Evolutionary conservation across 2,329 filamentous ascomycete genomes (phyloP), one percentile per base, ranked within the genome.

Genomic region (Ophiocordyceps camponoti-leonardi): DNA sequence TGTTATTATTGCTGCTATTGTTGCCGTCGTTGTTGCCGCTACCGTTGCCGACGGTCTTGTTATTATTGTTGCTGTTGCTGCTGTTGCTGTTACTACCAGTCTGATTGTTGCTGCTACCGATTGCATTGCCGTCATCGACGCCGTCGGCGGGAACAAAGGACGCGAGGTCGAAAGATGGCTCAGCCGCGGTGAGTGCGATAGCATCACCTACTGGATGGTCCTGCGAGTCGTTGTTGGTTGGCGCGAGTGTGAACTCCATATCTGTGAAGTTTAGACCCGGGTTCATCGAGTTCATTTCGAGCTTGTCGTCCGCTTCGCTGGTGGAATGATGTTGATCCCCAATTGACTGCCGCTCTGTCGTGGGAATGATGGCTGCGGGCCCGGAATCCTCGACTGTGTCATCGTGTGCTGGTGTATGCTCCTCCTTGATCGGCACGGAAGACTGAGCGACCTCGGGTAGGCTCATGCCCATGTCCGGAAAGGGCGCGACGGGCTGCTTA

Each of bases 381-480:
- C 23, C 16, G 14, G 12, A 45, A 42, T 52, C 47, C 16, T 63
- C 60, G 16, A 47, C 44, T 45, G 58, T 61, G 31, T 56, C n/a
- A 1, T 41, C 18, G 19, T 41, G 22, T 13, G 44, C 43, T 30
- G 49, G 41, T 3, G 45, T 44, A 14, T 48, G 41, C 30, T 57
- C 55, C 14, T 55, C 49, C 44, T 58, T 58, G 30, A 56, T 46
- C 10, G 41, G 40, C 4, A 47, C 42, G 13, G 52, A 48, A 16
- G 48, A 28, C 20, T 54, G 52, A 7, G 49, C 41, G 6, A 49
- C 11, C 11, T 58, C 56, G 41, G 61, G 52, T 48, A 64, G 64
- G 26, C 61, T 68, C 58, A 73, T 65, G 26, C 70, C 71, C 71
- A 76, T 76, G 50, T 76, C 70, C 2, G 73, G 69, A 49, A 77